Conservation (phyloP, 2,329 filamentous ascomycete genomes). For the Pseudogymnoascus sp. region DNA sequence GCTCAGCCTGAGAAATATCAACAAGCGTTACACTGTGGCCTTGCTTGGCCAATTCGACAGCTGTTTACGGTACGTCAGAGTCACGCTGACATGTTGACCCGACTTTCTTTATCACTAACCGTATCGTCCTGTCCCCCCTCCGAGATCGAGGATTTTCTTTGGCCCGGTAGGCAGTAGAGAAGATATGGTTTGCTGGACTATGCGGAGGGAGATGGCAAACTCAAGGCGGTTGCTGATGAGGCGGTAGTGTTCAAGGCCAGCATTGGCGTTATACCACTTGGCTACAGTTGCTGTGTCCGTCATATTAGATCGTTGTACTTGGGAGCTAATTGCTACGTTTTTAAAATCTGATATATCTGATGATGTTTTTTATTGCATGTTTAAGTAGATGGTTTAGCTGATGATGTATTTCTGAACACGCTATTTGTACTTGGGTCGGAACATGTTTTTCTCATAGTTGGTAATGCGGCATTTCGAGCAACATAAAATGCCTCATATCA, state of each 20-base stretch:
- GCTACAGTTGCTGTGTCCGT: background rate
- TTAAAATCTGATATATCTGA: background rate
- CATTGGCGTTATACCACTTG: background rate
- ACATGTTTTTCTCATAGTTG: background rate
- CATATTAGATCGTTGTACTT: background rate
- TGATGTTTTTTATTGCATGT: background rate
- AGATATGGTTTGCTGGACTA: background rate
- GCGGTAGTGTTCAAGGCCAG: background rate
- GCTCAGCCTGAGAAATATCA: background rate
- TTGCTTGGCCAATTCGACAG: background rate
- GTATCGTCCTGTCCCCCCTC: background rate
- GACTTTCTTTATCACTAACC: background rate
- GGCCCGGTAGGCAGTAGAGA: background rate
- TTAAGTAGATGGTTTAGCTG: background rate
- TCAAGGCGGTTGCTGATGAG: background rate
- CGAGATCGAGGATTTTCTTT: background rate
- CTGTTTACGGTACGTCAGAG: background rate
- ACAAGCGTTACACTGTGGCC: background rate
- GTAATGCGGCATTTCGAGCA: background rate
- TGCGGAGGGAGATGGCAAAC: background rate
- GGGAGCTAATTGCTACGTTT: background rate
- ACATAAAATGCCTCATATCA: background rate
- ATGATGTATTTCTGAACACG: background rate
- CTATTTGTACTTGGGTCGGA: too few relatives aligned
- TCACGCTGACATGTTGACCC: background rate